A percentile compares a stretch with the other conserved stretches of the same genome.
phyloP scores from a whole-genome alignment of 2,329 filamentous ascomycete species.

The Xylaria sp. region DNA sequence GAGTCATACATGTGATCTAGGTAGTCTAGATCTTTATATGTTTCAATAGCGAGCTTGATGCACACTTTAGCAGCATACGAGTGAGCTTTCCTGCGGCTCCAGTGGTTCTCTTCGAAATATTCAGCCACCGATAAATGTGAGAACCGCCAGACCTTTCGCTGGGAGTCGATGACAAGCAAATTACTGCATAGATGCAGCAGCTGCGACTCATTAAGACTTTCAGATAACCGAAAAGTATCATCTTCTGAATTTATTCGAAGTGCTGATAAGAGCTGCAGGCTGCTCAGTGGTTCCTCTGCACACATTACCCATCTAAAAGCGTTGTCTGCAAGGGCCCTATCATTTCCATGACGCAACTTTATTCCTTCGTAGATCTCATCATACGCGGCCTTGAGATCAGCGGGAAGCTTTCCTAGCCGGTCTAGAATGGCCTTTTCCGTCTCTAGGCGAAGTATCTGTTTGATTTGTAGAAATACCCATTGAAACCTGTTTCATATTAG shows the following conservation, averaged over 20 bases:
- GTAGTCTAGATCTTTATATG: not conserved
- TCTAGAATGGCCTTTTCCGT: not conserved
- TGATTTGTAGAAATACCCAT: constrained; percentile 25
- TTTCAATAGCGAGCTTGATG: constrained; percentile 11
- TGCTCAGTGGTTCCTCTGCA: not conserved
- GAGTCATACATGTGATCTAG: not conserved
- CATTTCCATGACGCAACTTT: not conserved
- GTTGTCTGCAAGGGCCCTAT: constrained; percentile 4
- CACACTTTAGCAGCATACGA: constrained; percentile 15
- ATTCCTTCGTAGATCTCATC: constrained; percentile 22
- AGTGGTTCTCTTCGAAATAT: constrained; percentile 24
- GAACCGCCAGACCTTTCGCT: constrained; percentile 21
- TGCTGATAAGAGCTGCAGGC: constrained; percentile 4
- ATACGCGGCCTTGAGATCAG: constrained; percentile 10
- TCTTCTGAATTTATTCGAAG: constrained; percentile 4
- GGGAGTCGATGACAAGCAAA: constrained; percentile 20
- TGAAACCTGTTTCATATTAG: constrained; percentile 27
- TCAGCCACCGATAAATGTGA: constrained; percentile 27
- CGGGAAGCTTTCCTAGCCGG: constrained; percentile 24
- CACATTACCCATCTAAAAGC: constrained; percentile 20
- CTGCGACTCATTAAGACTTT: constrained; percentile 4
- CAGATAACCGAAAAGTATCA: not conserved
- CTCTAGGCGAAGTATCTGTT: constrained; percentile 15
- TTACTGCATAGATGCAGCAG: constrained; percentile 27
- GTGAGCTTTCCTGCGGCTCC: constrained; percentile 1